Evolutionary conservation across 305 asterid species (phyloP).

Genomic region (Andrographis paniculata): DNA sequence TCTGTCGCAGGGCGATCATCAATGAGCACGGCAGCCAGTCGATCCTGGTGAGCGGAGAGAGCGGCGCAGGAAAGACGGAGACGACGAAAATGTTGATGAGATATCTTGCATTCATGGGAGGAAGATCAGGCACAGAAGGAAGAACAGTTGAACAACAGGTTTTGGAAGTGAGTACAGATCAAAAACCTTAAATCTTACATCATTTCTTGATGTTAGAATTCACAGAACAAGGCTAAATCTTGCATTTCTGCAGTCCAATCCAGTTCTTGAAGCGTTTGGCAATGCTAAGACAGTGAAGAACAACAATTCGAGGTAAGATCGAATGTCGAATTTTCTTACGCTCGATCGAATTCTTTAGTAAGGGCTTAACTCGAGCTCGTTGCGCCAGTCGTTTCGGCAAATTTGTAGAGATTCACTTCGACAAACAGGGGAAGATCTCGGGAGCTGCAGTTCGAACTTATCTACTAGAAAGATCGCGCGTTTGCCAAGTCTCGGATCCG

Average conservation of each 20-base stretch:
- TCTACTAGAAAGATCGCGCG: slow-evolving; percentile 94
- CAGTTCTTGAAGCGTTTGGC: slow-evolving; percentile 96
- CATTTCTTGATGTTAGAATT: slow-evolving; percentile 18
- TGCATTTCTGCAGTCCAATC: slow-evolving; percentile 61
- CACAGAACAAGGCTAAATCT: slow-evolving; percentile 11
- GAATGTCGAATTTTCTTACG: too few species aligned
- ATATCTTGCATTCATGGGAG: slow-evolving; percentile 97
- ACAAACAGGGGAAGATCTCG: slow-evolving; percentile 81
- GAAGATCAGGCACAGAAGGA: slow-evolving; percentile 79
- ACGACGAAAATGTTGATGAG: slow-evolving; percentile 94
- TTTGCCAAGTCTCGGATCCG: slow-evolving; percentile 93
- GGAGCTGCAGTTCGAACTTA: slow-evolving; percentile 98
- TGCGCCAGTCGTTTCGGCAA: slow-evolving; percentile 92
- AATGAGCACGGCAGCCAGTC: slow-evolving; percentile 89
- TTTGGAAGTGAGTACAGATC: slow-evolving; percentile 52
- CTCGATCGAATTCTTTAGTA: slow-evolving; percentile 14
- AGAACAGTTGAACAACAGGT: slow-evolving; percentile 97
- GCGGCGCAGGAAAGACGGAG: slow-evolving; percentile 98
- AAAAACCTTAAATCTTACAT: slow-evolving; percentile 5
- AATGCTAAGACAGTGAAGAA: slow-evolving; percentile 92
- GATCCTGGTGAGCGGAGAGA: slow-evolving; percentile 95
- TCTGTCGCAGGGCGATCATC: slow-evolving; percentile 50
- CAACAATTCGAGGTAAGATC: slow-evolving; percentile 82
- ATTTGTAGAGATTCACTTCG: slow-evolving; percentile 94
- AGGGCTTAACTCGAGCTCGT: slow-evolving; percentile 41